Percentiles rank a stretch among this genome's conserved stretches.
phyloP scores from a whole-genome alignment of 768 basidiomycete genomes.

The Leccinum variicolor region DNA sequence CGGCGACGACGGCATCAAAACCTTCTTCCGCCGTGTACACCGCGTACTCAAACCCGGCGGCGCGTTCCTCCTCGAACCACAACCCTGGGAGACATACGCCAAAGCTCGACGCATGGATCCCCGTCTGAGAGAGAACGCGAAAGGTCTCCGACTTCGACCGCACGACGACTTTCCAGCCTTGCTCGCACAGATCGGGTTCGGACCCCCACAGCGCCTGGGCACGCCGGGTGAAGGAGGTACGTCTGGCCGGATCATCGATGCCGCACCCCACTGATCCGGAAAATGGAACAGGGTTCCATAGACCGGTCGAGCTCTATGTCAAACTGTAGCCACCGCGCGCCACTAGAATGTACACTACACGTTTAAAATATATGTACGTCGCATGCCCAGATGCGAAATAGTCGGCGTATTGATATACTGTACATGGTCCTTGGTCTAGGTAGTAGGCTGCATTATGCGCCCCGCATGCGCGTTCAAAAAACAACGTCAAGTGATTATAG shows the following conservation, averaged over 20 bases:
- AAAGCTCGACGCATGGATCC: constrained; percentile 71
- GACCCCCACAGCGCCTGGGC: constrained; percentile 44
- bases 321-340: constrained; percentile 31
- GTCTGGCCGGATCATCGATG: constrained; percentile 9
- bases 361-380: neutral
- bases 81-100: constrained; percentile 80
- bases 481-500: neutral
- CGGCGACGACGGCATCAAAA: constrained; percentile 67
- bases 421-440: constrained; percentile 2
- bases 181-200: constrained; percentile 63
- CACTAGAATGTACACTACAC: neutral
- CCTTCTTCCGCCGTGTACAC: constrained; percentile 65
- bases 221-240: constrained; percentile 63
- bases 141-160: constrained; percentile 55
- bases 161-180: constrained; percentile 56
- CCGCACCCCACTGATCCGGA: neutral
- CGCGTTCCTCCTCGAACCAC: constrained; percentile 75
- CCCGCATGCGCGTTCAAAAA: neutral
- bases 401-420: neutral
- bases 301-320: constrained; percentile 58
- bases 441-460: neutral
- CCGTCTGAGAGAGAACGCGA: constrained; percentile 60
- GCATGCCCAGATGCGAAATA: neutral
- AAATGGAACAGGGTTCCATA: constrained; percentile 15
- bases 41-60: constrained; percentile 59